These are phyloP conservation scores for Penicillium sp. DNA, from an alignment of 2,329 filamentous ascomycete species.

Conservation along the genomic window DNA sequence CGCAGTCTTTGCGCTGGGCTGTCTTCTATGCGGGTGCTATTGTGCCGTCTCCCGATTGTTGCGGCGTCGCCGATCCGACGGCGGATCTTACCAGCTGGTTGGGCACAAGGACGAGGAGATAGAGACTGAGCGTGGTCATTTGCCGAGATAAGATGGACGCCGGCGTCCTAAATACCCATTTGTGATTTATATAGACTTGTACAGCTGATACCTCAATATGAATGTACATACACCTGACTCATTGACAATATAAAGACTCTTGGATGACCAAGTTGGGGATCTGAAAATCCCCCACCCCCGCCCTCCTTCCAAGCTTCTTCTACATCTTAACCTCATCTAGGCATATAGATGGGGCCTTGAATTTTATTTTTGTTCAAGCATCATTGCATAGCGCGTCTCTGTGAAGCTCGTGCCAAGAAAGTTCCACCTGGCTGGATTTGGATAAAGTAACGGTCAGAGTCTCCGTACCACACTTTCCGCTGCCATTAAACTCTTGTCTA, in stretches of 20 bases:
- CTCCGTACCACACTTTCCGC: neutral
- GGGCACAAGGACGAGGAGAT: slow-evolving; percentile 14
- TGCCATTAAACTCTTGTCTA: neutral
- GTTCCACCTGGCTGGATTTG: neutral
- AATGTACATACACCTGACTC: neutral
- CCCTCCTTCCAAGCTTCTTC: too few relatives aligned
- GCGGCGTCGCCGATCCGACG: neutral
- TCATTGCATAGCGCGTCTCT: too few relatives aligned
- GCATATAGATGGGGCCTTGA: too few relatives aligned
- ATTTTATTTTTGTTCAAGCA: too few relatives aligned
- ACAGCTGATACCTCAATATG: neutral
- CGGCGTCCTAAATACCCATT: slow-evolving; percentile 10
- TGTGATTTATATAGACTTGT: neutral
- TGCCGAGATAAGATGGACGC: slow-evolving; percentile 13
- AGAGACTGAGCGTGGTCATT: slow-evolving; percentile 2
- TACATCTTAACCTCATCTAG: too few relatives aligned
- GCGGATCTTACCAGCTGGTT: slow-evolving; percentile 11
- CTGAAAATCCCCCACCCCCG: too few relatives aligned
- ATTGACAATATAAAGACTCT: too few relatives aligned
- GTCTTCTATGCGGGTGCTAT: slow-evolving; percentile 14
- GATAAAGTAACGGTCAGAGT: neutral
- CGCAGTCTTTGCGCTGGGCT: slow-evolving; percentile 6
- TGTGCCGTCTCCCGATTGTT: slow-evolving; percentile 8
- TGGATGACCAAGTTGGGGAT: too few relatives aligned
- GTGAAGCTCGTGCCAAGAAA: too few relatives aligned